Conservation (phyloP, 495 filamentous ascomycete species). For the Penicilliopsis zonata region DNA sequence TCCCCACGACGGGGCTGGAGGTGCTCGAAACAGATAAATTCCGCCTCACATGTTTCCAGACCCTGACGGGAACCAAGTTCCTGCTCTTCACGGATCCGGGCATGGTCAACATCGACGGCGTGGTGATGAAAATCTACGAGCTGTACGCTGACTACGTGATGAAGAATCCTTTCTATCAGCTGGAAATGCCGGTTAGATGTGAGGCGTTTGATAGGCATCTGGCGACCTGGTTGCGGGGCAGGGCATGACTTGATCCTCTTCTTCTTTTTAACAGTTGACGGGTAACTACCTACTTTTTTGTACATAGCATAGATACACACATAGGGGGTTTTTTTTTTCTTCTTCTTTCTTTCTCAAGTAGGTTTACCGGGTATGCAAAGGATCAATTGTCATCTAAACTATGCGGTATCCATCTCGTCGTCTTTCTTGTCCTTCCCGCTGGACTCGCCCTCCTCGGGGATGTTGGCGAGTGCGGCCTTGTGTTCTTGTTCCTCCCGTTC, state of each 20-base stretch:
- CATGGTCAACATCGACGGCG: slow-evolving; percentile 74
- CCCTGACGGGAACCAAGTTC: slow-evolving; percentile 89
- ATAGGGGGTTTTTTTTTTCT: not conserved
- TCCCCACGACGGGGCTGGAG: slow-evolving; percentile 58
- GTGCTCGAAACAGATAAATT: slow-evolving; percentile 85
- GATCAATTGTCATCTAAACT: slow-evolving; percentile 10
- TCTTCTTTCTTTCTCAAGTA: not conserved
- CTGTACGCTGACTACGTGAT: slow-evolving; percentile 94
- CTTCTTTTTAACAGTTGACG: slow-evolving; percentile 3
- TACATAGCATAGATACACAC: too few relatives aligned
- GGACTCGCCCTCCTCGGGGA: slow-evolving; percentile 74
- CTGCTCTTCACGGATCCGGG: slow-evolving; percentile 87
- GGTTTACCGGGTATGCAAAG: slow-evolving; percentile 34
- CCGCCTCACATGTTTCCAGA: slow-evolving; percentile 89
- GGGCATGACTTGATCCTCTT: slow-evolving; percentile 13
- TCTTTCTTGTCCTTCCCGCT: slow-evolving; percentile 53
- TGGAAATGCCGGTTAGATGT: slow-evolving; percentile 94
- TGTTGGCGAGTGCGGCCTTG: slow-evolving; percentile 57
- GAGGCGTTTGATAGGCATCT: slow-evolving; percentile 88
- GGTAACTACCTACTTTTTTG: slow-evolving; percentile 3
- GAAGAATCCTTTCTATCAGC: slow-evolving; percentile 98
- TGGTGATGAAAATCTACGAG: slow-evolving; percentile 79
- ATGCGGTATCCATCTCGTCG: slow-evolving; percentile 69
- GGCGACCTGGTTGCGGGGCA: slow-evolving; percentile 32
- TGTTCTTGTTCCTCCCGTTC: slow-evolving; percentile 64